Conservation (phyloP, 129 eudicot genomes). For the Tagetes erecta region DNA sequence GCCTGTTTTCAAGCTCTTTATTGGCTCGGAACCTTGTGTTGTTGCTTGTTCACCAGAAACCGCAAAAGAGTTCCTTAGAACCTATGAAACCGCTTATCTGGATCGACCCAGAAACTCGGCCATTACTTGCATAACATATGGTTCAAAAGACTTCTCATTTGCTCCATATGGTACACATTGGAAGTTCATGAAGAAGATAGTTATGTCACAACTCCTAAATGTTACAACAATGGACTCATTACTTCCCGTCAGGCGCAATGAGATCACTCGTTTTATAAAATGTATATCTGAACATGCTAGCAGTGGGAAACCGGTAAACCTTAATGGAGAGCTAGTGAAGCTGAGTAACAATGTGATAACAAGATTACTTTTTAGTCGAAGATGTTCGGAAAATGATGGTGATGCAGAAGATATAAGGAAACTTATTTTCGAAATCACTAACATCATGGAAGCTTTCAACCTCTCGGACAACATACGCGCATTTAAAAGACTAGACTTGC, state of each 20-base stretch:
- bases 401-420: neutral
- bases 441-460: neutral
- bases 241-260: neutral
- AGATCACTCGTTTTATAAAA: neutral
- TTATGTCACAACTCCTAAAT: slow-evolving; percentile 3
- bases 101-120: slow-evolving; percentile 2
- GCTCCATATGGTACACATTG: neutral
- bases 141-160: neutral
- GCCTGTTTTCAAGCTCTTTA: no score
- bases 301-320: neutral
- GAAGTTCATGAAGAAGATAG: neutral
- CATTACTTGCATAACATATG: neutral
- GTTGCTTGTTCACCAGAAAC: neutral
- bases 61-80: neutral
- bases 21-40: neutral
- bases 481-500: no score
- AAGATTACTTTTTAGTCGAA: neutral
- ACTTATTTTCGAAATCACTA: neutral
- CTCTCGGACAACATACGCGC: neutral
- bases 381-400: neutral
- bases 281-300: neutral
- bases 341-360: neutral
- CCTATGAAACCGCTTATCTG: neutral
- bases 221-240: neutral
- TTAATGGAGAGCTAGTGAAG: neutral